Percentiles rank a stretch among this genome's conserved stretches.
Conservation (phyloP, 805 yeast species). For the Aciculoconidium aculeatum region DNA sequence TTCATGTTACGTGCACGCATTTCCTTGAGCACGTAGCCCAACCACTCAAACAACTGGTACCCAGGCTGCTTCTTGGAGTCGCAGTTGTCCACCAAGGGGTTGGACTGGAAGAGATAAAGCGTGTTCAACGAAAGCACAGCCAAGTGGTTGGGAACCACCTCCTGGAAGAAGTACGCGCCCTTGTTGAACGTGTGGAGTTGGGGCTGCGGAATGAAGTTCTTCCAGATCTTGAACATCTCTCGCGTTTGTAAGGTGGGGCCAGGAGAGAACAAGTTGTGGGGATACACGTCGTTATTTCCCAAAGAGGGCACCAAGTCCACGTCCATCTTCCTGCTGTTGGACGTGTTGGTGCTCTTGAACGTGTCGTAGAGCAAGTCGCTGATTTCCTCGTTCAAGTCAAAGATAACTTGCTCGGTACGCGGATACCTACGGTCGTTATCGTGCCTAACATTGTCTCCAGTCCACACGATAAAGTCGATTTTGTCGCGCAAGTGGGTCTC, state of each 20-base stretch:
- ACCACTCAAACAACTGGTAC: conserved; percentile 68
- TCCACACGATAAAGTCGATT: conserved; percentile 84
- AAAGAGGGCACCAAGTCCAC: conserved; percentile 59
- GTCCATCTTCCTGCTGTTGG: conserved; percentile 41
- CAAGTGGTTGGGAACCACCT: conserved; percentile 72
- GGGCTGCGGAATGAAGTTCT: conserved; percentile 64
- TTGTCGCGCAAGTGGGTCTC: conserved; percentile 59
- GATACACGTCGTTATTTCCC: conserved; percentile 87
- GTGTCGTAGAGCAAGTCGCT: conserved; percentile 46
- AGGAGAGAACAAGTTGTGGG: conserved; percentile 77
- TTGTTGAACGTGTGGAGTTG: conserved; percentile 70
- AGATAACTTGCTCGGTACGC: conserved; percentile 65
- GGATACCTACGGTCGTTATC: conserved; percentile 74
- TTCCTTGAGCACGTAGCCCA: conserved; percentile 69
- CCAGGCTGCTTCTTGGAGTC: conserved; percentile 73
- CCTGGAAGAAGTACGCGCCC: conserved; percentile 70
- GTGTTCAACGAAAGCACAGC: conserved; percentile 80
- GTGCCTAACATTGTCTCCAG: conserved; percentile 84
- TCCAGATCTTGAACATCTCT: conserved; percentile 71
- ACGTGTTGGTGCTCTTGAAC: conserved; percentile 39
- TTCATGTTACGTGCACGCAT: conserved; percentile 69
- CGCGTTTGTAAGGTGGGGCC: conserved; percentile 89
- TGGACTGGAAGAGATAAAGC: conserved; percentile 64
- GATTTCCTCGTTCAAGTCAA: conserved; percentile 59
- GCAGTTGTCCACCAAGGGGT: conserved; percentile 81